phyloP scores from a whole-genome alignment of 805 yeast species.

The Clavispora vitiphila region DNA sequence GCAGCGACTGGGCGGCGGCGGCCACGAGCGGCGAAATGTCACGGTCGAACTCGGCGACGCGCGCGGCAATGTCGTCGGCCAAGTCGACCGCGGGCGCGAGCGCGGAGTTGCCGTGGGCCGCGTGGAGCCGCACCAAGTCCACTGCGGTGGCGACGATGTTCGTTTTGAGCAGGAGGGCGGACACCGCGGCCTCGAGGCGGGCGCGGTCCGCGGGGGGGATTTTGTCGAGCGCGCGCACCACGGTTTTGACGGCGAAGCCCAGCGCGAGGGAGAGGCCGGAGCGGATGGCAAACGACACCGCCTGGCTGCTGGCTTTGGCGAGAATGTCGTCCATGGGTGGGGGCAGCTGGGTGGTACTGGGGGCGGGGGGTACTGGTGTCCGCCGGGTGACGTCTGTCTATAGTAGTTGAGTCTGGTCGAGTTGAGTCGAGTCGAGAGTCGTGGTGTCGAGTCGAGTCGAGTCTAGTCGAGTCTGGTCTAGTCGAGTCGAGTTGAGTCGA shows the following conservation, averaged over 20 bases:
- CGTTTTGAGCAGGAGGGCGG: conserved; percentile 51
- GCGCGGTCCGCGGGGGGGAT: conserved; percentile 51
- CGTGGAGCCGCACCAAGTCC: conserved; percentile 58
- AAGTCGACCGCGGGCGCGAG: conserved; percentile 51
- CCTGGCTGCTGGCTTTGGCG: conserved; percentile 64
- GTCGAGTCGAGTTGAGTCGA: too few species aligned
- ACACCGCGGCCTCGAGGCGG: conserved; percentile 37
- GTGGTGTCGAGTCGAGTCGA: too few species aligned
- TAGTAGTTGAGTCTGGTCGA: too few species aligned
- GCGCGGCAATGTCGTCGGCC: conserved; percentile 50
- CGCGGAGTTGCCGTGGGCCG: conserved; percentile 58
- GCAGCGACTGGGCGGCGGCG: background rate
- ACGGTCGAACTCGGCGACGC: conserved; percentile 46
- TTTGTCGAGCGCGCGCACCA: conserved; percentile 49
- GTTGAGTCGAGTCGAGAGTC: background rate
- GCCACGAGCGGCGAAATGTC: background rate
- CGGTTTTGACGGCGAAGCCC: conserved; percentile 63
- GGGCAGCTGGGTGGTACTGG: background rate
- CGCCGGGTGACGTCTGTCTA: too few species aligned
- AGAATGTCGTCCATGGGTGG: conserved; percentile 38
- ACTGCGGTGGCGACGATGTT: conserved; percentile 61
- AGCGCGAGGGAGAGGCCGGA: conserved; percentile 75
- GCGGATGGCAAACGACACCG: conserved; percentile 72
- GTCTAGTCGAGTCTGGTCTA: too few species aligned
- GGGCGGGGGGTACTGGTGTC: too few species aligned